Percentiles rank a stretch among this genome's conserved stretches.
These are phyloP conservation scores for Fusarium sp. DNA, from an alignment of 2,329 filamentous ascomycete genomes.

Conservation along the genomic window DNA sequence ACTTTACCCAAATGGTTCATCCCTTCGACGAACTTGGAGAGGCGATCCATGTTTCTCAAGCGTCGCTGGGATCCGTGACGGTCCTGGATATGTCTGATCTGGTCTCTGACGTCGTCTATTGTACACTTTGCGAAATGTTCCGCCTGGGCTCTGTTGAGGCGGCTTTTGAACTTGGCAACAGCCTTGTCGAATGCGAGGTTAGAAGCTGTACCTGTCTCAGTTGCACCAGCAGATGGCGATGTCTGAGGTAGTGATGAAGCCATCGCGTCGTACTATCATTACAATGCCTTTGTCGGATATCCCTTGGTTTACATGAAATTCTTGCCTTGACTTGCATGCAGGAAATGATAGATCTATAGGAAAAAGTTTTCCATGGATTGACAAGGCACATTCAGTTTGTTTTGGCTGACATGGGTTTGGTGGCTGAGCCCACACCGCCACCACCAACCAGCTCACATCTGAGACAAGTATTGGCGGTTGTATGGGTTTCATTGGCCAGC, in stretches of 20 bases:
- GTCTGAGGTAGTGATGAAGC: background rate
- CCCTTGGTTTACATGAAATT: background rate
- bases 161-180: background rate
- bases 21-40: background rate
- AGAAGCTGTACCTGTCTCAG: background rate
- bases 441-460: background rate
- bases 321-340: too few relatives aligned
- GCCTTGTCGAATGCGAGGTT: background rate
- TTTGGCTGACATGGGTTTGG: too few relatives aligned
- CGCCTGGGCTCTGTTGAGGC: background rate
- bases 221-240: rapidly evolving
- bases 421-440: background rate
- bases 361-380: too few relatives aligned
- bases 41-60: background rate
- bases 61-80: background rate
- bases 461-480: background rate
- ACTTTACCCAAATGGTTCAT: background rate
- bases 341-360: background rate
- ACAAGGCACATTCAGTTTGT: background rate
- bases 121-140: background rate
- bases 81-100: background rate
- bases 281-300: too few relatives aligned
- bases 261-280: background rate
- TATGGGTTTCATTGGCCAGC: background rate
- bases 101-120: background rate